Conservation (phyloP, 805 yeast genomes). For the Ogataea populi-albae region DNA sequence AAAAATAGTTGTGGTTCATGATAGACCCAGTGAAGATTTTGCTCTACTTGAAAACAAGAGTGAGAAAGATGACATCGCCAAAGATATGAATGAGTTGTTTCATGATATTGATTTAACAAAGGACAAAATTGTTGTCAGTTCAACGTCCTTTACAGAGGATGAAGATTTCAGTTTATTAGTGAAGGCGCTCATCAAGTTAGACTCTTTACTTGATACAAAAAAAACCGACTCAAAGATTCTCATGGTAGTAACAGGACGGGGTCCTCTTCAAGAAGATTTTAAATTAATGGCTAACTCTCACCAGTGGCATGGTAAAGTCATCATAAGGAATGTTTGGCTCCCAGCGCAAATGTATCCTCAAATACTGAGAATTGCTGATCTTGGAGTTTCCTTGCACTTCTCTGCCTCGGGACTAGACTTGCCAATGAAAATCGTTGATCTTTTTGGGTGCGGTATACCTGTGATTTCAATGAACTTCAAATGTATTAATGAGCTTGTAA, state of each 20-base stretch:
- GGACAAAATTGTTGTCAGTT: slow-evolving; percentile 71
- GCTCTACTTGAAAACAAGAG: slow-evolving; percentile 41
- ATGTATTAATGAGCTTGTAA: slow-evolving; percentile 76
- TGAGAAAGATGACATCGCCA: slow-evolving; percentile 32
- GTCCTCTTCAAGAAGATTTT: slow-evolving; percentile 67
- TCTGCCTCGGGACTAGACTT: slow-evolving; percentile 92
- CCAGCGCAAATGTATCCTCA: slow-evolving; percentile 74
- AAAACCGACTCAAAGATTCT: slow-evolving; percentile 45
- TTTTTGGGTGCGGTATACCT: slow-evolving; percentile 95
- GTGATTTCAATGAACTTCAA: slow-evolving; percentile 76
- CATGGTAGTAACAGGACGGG: slow-evolving; percentile 94
- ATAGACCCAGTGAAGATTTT: slow-evolving; percentile 77
- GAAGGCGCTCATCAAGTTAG: slow-evolving; percentile 64
- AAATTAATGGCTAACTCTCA: slow-evolving; percentile 14
- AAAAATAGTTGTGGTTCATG: slow-evolving; percentile 70
- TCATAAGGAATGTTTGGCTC: slow-evolving; percentile 72
- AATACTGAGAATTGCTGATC: slow-evolving; percentile 71
- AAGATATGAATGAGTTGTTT: slow-evolving; percentile 35
- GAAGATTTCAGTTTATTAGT: slow-evolving; percentile 77
- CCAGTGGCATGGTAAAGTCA: slow-evolving; percentile 45
- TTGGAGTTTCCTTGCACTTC: slow-evolving; percentile 86
- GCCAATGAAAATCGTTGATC: slow-evolving; percentile 96
- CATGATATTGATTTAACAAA: slow-evolving; percentile 22
- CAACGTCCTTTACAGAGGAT: slow-evolving; percentile 95
- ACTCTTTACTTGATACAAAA: slow-evolving; percentile 30